phyloP scores from a whole-genome alignment of 495 filamentous ascomycete species.

The Xylaria nigripes region DNA sequence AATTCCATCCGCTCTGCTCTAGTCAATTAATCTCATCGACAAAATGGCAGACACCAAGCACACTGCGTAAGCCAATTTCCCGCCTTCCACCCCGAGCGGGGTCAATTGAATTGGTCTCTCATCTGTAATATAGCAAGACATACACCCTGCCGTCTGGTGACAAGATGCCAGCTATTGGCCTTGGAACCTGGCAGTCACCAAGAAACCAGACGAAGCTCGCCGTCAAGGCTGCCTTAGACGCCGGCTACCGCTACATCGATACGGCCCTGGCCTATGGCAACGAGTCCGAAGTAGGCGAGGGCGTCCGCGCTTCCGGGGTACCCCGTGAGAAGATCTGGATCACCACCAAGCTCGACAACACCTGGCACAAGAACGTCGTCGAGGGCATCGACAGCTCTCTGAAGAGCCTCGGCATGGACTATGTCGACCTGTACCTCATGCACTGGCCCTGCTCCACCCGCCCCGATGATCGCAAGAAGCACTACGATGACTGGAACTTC shows the following conservation, averaged over 20 bases:
- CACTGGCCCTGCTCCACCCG: constrained; percentile 64
- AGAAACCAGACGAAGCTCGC: constrained; percentile 46
- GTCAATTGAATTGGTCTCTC: constrained; percentile 1
- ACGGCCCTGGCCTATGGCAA: constrained; percentile 79
- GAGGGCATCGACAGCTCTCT: constrained; percentile 64
- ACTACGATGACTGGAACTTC: constrained; percentile 61
- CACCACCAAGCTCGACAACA: constrained; percentile 83
- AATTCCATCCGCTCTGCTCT: no score
- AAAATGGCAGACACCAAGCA: constrained; percentile 31
- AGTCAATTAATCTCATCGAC: not conserved
- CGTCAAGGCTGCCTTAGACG: constrained; percentile 65
- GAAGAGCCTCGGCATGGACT: constrained; percentile 60
- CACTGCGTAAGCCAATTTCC: constrained; percentile 21
- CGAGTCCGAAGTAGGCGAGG: constrained; percentile 73
- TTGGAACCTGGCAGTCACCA: constrained; percentile 73
- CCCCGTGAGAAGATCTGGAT: constrained; percentile 76
- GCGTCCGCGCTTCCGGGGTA: constrained; percentile 71
- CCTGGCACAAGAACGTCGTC: constrained; percentile 59
- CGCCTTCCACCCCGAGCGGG: not conserved
- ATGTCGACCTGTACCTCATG: constrained; percentile 80
- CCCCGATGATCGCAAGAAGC: constrained; percentile 33
- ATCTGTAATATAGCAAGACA: constrained; percentile 37
- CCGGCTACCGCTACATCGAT: constrained; percentile 54
- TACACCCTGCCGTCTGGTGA: constrained; percentile 73
- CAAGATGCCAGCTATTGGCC: constrained; percentile 71